Evolutionary conservation across 1,284 basidiomycete species (phyloP), one percentile per base, ranked within the genome.

Genomic region (Austroboletus sp.): DNA sequence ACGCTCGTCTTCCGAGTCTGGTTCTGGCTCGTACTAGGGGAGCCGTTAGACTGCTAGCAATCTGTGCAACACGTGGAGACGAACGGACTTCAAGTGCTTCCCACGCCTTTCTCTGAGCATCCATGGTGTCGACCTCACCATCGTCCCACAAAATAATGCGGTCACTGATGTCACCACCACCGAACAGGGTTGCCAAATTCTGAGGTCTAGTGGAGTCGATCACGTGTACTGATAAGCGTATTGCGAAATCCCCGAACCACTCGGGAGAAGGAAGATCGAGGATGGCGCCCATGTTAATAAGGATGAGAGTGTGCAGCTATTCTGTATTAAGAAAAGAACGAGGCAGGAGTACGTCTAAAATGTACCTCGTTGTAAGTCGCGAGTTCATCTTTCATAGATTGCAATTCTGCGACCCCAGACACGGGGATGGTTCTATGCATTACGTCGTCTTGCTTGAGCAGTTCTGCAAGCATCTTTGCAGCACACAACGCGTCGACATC

Each of bases 131-230:
- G 32, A 82, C 82, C 23, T 79, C 80, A 6, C 89, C 90, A 58
- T 97, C 93, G 53, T 92, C 90, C 93, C 93, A 96, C 0, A 96
- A 75, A 34, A 89, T 68, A 33, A 92, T 78, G 33, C 82, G 72
- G 49, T 89, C 82, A 1, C 77, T 79, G 44, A 78, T 80, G 47
- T 78, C 76, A 11, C 80, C 81, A 25, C 76, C 76, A 6, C 82
- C 82, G 64, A 96, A 98, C 23, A 98, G 70, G 68, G 86, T 97
- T 36, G 84, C 77, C 58, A 98, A 72, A 66, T 95, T 93, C 66
- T 89, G 85, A 5, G 96, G 96, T 31, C 96, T 78, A 43, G 86
- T 82, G 7, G 93, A 90, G 66, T 99, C 96, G 66, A 99, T 89
- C 57, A 98, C 82, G 70, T 99, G 96, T 25, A 93, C 78, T 15